Conservation (phyloP, 352 stramenopile species). For the Phytophthora sp. region DNA sequence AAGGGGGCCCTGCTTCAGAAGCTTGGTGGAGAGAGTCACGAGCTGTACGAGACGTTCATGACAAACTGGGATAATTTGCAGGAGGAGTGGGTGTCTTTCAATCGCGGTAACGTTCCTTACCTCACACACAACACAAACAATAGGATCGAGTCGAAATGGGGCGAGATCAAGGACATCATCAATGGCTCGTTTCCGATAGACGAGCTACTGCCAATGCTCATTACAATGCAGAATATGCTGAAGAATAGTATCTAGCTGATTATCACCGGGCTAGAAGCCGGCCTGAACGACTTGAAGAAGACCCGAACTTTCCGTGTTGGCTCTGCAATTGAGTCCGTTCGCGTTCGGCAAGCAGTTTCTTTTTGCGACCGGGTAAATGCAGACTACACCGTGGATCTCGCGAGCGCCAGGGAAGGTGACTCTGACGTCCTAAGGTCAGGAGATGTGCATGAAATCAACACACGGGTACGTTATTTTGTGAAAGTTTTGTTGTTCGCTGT, state of each 20-base stretch:
- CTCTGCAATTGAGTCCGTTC: background rate
- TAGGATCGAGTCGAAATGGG: constrained; percentile 14
- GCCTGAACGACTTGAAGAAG: background rate
- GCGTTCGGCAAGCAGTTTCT: background rate
- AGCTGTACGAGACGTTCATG: constrained; percentile 1
- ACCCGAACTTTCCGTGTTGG: background rate
- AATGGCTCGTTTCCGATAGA: background rate
- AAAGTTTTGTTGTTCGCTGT: background rate
- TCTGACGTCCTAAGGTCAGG: no score
- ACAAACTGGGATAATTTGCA: constrained; percentile 8
- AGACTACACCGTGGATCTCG: no score
- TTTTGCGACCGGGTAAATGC: no score
- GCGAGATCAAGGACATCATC: constrained; percentile 8
- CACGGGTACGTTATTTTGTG: no score
- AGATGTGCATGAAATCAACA: no score
- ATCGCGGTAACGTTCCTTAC: constrained; percentile 12
- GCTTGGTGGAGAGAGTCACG: background rate
- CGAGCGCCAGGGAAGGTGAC: no score
- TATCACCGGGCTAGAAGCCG: constrained; percentile 8
- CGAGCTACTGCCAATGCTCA: constrained; percentile 6
- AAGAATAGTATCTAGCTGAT: constrained; percentile 6
- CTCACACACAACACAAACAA: constrained; percentile 25
- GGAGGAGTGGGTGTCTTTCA: constrained; percentile 11
- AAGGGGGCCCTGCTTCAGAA: background rate
- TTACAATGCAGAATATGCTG: constrained; percentile 6